These are phyloP conservation scores for Neurospora discreta DNA, from an alignment of 495 filamentous ascomycete genomes.

Conservation along the genomic window DNA sequence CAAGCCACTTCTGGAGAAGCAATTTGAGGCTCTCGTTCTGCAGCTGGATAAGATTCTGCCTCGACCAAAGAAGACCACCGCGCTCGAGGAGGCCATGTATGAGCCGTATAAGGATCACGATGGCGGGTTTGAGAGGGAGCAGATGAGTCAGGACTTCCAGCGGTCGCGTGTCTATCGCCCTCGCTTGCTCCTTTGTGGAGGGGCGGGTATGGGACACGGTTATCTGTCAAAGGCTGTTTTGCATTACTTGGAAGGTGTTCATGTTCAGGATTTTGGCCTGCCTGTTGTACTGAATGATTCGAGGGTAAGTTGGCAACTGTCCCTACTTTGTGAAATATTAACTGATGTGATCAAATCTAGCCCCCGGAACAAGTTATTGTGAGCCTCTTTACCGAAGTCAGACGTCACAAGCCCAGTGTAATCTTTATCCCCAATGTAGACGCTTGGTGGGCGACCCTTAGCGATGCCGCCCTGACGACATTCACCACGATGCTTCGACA, in stretches of 20 bases:
- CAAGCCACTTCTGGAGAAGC: constrained; percentile 68
- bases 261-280: constrained; percentile 92
- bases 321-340: not conserved
- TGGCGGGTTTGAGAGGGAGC: constrained; percentile 71
- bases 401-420: constrained; percentile 87
- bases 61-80: constrained; percentile 70
- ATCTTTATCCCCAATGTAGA: constrained; percentile 90
- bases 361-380: constrained; percentile 80
- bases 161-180: constrained; percentile 81
- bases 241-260: constrained; percentile 82
- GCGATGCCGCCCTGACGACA: constrained; percentile 50
- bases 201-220: constrained; percentile 83
- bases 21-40: constrained; percentile 53
- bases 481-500: constrained; percentile 68
- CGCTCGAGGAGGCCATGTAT: constrained; percentile 86
- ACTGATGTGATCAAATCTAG: constrained; percentile 23
- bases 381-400: constrained; percentile 81
- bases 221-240: constrained; percentile 81
- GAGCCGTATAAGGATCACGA: constrained; percentile 72
- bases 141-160: constrained; percentile 84
- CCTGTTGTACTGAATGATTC: constrained; percentile 56
- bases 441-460: constrained; percentile 66
- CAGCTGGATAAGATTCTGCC: constrained; percentile 72
- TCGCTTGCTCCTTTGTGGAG: constrained; percentile 66
- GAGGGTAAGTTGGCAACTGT: constrained; percentile 44